Base-by-base conservation (phyloP, 2,329 filamentous ascomycete genomes). In the Ophiostoma pallidulum region DNA sequence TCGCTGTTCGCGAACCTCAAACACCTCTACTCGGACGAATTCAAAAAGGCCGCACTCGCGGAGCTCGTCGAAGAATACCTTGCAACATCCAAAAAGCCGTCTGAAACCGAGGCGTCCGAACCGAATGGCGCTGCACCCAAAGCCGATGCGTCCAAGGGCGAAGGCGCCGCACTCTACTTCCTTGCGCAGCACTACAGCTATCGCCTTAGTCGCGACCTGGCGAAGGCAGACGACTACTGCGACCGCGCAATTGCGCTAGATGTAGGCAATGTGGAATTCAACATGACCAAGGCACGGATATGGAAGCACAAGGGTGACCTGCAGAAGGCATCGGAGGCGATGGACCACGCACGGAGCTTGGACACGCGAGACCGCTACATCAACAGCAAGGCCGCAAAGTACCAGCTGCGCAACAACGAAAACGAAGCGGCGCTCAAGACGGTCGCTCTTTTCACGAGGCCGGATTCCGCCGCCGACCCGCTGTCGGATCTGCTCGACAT, bases 111-210 rank as follows among this genome's bases (percentile, higher is more conserved):
- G 2, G 16, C 37, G 8, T 56, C 59, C 49, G 71, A 66, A 38
- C 66, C 68, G 45, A 68, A 71, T 32, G 67, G 69, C 48, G 67
- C 65, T 24, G 61, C 64, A 32, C 54, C 57, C 4, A 72, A 67
- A 47, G 62, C 63, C 19, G 72, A 78, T 55, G 62, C 66, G 44
- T 61, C 66, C 48, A 76, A 75, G 58, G 91, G 91, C 61, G 75
- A 85, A 58, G 78, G 86, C 13, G 86, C 90, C 2, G 86, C 86
- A 13, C 77, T 90, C 42, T 97, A 94, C 66, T 98, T 94, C 70
- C 78, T 98, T 46, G 90, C 90, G 8, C 92, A 97, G 61, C 94
- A 98, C 67, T 94, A 96, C 73, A 92, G 95, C 69, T 96, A 95
- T 64, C 75, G 85, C 63, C 72, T 87, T 50, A 95, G 87, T 62